Evolutionary conservation across 352 stramenopile species (phyloP).

Genomic region (Pythium folliculosum): DNA sequence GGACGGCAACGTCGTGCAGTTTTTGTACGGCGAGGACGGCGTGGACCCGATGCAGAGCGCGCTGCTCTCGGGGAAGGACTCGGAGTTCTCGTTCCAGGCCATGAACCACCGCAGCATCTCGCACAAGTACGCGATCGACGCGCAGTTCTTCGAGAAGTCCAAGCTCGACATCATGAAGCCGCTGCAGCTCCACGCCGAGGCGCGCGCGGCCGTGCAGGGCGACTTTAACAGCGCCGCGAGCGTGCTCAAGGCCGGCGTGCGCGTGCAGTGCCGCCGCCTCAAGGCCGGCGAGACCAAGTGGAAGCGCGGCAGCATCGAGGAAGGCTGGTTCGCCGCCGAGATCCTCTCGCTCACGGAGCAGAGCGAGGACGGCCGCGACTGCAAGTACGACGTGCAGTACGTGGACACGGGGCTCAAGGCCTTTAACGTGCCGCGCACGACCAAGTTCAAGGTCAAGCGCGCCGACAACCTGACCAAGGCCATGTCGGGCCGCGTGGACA

Average conservation of each 20-base stretch:
- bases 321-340: constrained; percentile 69
- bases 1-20: constrained; percentile 98
- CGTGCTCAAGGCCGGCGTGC: constrained; percentile 55
- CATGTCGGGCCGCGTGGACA: constrained; percentile 80
- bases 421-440: constrained; percentile 73
- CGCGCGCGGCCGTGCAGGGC: constrained; percentile 54
- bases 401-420: constrained; percentile 80
- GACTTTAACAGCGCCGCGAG: constrained; percentile 41
- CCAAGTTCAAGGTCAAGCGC: constrained; percentile 76
- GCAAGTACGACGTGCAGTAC: constrained; percentile 89
- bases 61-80: constrained; percentile 94
- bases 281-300: constrained; percentile 83
- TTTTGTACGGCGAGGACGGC: constrained; percentile 99
- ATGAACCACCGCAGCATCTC: constrained; percentile 96
- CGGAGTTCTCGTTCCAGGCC: constrained; percentile 94
- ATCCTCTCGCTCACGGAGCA: constrained; percentile 67
- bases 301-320: constrained; percentile 84
- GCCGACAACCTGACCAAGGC: constrained; percentile 63
- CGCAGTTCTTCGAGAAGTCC: constrained; percentile 87
- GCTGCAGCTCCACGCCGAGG: constrained; percentile 71
- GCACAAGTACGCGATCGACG: constrained; percentile 92
- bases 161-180: constrained; percentile 91
- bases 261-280: constrained; percentile 66
- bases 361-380: constrained; percentile 63
- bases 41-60: constrained; percentile 96